A percentile compares a stretch with the other conserved stretches of the same genome.
Evolutionary conservation across 148 eudicot genomes (phyloP).

Genomic region (Fallopia convolvulus): DNA sequence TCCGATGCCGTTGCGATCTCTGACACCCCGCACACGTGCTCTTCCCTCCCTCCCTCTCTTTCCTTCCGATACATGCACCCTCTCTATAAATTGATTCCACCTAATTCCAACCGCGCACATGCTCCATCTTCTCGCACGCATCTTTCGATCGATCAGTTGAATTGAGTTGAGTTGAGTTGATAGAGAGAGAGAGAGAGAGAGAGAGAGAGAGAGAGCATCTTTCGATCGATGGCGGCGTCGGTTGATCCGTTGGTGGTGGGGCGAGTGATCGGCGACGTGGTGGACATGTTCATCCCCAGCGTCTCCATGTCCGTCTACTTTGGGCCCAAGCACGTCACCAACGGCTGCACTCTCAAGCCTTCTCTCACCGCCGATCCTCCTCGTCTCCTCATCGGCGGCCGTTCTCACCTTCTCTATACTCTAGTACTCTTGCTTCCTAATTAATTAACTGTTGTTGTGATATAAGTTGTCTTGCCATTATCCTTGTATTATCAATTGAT

Average conservation of each 20-base stretch:
- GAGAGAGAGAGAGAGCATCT: too few species aligned
- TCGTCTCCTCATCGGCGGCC: constrained; percentile 30
- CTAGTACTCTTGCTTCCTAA: constrained; percentile 14
- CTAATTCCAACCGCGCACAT: neutral
- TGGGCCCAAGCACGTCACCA: constrained; percentile 33
- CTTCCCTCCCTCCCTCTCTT: neutral
- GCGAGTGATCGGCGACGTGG: constrained; percentile 49
- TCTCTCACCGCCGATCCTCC: constrained; percentile 36
- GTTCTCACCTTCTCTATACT: constrained; percentile 31
- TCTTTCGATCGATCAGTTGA: too few species aligned
- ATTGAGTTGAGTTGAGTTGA: too few species aligned
- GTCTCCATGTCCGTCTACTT: constrained; percentile 34
- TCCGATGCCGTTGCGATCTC: neutral
- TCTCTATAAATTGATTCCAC: neutral
- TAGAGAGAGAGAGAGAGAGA: too few species aligned
- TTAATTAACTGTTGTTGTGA: too few species aligned
- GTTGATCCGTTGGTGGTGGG: constrained; percentile 45
- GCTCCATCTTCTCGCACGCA: neutral
- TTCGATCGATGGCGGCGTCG: constrained; percentile 31
- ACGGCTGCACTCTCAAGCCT: constrained; percentile 47
- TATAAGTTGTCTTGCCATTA: too few species aligned
- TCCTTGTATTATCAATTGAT: too few species aligned
- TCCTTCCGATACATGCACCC: neutral
- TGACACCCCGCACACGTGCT: neutral
- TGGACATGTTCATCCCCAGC: constrained; percentile 48